Evolutionary conservation across 495 filamentous ascomycete genomes (phyloP), one percentile per base, ranked within the genome.

Genomic region (Wilcoxina mikolae): DNA sequence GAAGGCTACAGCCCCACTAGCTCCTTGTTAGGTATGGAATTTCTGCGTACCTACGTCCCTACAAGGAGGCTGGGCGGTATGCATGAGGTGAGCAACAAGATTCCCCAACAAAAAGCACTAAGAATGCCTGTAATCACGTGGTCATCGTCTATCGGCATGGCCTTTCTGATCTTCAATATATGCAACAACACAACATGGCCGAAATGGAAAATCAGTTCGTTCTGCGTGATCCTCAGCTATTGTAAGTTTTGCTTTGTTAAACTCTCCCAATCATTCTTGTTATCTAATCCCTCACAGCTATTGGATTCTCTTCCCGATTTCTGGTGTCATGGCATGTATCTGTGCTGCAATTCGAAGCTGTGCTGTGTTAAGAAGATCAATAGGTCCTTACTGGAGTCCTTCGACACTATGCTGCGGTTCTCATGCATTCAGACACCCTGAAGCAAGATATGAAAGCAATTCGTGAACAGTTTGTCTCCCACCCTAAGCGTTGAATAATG

Each of bases 221-320:
- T 81, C 85, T 91, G 73, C 73, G 91, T 77, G 91, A 98, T 88
- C 93, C 91, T 61, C 90, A 94, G 68, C 77, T 98, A 57, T 95
- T 96, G 91, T 95, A 70, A 67, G 77, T 62, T 51, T 39, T 41
- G 41, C 45, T 20, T 35, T 24, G n/a, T 44, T 25, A 11, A 10
- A 17, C 28, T 55, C 47, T 23, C n/a, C 9, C 12, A 46, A 17
- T 46, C n/a, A n/a, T n/a, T n/a, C n/a, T 49, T 49, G 23, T 20
- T 9, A 35, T 35, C 31, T 15, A 5, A 35, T 15, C 31, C 31
- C 31, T 35, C 15, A 29, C 55, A 95, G 89, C 71, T 95, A 94
- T 73, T 96, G 91, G 91, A 96, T 98, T 69, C 73, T 98, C 31
- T 83, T 96, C 60, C 91, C 91, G 23, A 98, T 98, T 68, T 89